These are phyloP conservation scores for Gossypium ekmanianum DNA, from an alignment of 345 rosid genomes.

Conservation along the genomic window DNA sequence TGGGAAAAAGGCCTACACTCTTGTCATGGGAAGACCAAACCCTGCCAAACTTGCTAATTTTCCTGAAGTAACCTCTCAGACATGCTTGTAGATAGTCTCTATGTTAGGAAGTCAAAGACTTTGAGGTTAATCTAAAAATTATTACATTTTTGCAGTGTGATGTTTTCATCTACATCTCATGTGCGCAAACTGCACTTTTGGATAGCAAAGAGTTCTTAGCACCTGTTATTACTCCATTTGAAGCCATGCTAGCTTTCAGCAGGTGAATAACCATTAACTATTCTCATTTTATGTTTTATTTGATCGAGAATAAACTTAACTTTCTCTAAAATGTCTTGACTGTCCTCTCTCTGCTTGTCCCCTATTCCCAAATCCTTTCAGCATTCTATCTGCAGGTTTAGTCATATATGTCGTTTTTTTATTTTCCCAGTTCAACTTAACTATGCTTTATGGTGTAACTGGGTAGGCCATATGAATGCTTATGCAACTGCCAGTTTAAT, in stretches of 20 bases:
- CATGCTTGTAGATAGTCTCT: neutral
- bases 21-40: constrained; percentile 93
- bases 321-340: no score
- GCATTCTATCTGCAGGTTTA: no score
- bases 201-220: constrained; percentile 91
- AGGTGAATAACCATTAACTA: constrained; percentile 37
- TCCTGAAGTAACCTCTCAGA: constrained; percentile 56
- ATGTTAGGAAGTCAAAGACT: constrained; percentile 6
- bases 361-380: no score
- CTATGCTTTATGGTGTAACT: no score
- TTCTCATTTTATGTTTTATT: neutral
- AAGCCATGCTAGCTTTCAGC: constrained; percentile 85
- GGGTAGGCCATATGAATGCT: no score
- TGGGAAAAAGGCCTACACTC: constrained; percentile 80
- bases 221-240: constrained; percentile 90
- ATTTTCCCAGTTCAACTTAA: no score
- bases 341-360: no score
- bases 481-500: no score
- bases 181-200: constrained; percentile 87
- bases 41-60: constrained; percentile 96
- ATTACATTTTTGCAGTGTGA: constrained; percentile 52
- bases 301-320: no score
- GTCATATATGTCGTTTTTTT: no score
- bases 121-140: constrained; percentile 6
- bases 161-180: constrained; percentile 77